Percentiles rank a stretch among this genome's conserved stretches.
These are phyloP conservation scores for Quercus berberidifolia DNA, from an alignment of 306 rosid genomes.

Conservation along the genomic window DNA sequence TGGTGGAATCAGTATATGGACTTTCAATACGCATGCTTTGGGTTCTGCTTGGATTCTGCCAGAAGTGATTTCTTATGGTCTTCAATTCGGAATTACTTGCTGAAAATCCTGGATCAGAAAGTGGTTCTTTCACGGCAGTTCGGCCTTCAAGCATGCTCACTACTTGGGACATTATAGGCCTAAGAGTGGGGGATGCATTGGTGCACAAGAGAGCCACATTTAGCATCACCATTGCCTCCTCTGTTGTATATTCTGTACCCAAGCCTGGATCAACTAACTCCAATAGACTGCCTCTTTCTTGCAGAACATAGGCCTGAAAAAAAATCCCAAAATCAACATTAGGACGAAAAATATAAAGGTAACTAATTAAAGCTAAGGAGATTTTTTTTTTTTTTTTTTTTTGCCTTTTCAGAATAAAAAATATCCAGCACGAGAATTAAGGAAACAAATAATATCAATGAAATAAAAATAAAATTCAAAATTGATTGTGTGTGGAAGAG, in stretches of 20 bases:
- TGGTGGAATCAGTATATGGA: constrained; percentile 44
- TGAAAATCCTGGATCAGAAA: constrained; percentile 77
- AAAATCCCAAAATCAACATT: constrained; percentile 26
- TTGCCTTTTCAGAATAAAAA: neutral
- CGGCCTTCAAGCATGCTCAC: constrained; percentile 96
- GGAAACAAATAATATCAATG: neutral
- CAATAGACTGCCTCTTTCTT: constrained; percentile 78
- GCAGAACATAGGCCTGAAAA: constrained; percentile 83
- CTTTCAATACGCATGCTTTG: constrained; percentile 51
- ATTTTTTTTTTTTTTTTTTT: neutral
- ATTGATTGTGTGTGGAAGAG: neutral
- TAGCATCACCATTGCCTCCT: constrained; percentile 76
- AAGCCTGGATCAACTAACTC: constrained; percentile 88
- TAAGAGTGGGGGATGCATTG: constrained; percentile 88
- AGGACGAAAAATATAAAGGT: neutral
- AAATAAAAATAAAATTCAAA: neutral
- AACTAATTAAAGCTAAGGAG: neutral
- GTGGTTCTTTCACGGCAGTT: constrained; percentile 67
- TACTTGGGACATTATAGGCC: constrained; percentile 84
- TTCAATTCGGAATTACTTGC: constrained; percentile 54
- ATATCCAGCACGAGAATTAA: neutral
- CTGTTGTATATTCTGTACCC: constrained; percentile 67
- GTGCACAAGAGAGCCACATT: constrained; percentile 88
- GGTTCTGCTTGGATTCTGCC: constrained; percentile 68
- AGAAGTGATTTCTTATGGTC: constrained; percentile 69